phyloP scores from a whole-genome alignment of 208 protist species.

The Dictyostelium gargantuum region DNA sequence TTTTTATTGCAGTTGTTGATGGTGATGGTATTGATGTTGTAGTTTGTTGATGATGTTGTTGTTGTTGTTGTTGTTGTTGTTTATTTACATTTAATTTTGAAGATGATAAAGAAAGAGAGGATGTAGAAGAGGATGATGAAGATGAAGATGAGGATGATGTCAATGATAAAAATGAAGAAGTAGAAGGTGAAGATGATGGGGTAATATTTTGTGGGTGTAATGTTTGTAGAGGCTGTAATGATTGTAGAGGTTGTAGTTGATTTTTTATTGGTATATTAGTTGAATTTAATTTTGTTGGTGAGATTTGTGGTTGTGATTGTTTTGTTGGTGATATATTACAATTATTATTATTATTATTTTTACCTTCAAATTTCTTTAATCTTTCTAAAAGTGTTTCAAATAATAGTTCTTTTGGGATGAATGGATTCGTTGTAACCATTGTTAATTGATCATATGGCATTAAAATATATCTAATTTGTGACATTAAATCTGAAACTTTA shows the following conservation, averaged over 20 bases:
- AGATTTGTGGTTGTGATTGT: not conserved
- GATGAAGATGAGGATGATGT: not conserved
- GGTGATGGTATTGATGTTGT: not conserved
- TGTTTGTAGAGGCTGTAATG: not conserved
- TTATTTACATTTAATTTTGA: not conserved
- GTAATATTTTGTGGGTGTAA: no score
- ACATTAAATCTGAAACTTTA: slow-evolving; percentile 45
- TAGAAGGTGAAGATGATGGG: not conserved
- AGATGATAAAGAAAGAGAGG: not conserved
- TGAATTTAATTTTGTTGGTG: not conserved
- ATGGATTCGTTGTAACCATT: not conserved
- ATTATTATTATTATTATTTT: no score
- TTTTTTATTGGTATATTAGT: no score
- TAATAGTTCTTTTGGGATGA: slow-evolving; percentile 54
- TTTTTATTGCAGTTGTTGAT: not conserved
- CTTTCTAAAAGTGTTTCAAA: slow-evolving; percentile 61
- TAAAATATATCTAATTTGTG: slow-evolving; percentile 52
- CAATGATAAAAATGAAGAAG: not conserved
- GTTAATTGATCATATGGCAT: slow-evolving; percentile 50
- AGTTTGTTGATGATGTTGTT: not conserved
- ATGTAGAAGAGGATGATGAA: not conserved
- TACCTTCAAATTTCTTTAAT: slow-evolving; percentile 49
- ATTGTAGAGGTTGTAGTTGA: not conserved
- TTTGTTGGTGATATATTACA: not conserved
- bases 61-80: not conserved